Conservation (phyloP, 192 early-diverging fungal species). For the Coemansia biformis region DNA sequence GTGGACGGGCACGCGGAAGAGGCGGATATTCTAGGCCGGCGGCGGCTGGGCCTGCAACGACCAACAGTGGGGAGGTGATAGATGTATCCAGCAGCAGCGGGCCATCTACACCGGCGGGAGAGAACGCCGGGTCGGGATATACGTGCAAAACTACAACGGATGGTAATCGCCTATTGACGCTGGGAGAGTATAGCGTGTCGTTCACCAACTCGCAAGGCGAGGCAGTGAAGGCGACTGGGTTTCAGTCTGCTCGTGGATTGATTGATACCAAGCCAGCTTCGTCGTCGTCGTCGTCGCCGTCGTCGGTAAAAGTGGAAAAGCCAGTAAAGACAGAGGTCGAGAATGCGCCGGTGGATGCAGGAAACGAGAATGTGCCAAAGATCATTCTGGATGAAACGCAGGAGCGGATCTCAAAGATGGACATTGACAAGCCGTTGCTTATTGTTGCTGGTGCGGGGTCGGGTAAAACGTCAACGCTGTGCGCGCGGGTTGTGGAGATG, state of each 20-base stretch:
- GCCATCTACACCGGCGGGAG: too few relatives aligned
- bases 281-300: too few relatives aligned
- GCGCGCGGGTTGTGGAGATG: conserved; percentile 44
- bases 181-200: conserved; percentile 36
- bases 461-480: conserved; percentile 46
- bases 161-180: conserved; percentile 11
- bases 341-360: neutral
- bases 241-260: too few relatives aligned
- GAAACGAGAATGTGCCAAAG: neutral
- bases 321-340: neutral
- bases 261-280: too few relatives aligned
- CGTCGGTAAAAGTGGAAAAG: too few relatives aligned
- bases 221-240: neutral
- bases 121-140: too few relatives aligned
- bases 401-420: conserved; percentile 30
- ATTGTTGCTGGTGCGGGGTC: conserved; percentile 47
- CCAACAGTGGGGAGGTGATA: too few relatives aligned
- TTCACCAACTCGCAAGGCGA: conserved; percentile 15
- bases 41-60: too few relatives aligned
- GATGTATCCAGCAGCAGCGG: too few relatives aligned
- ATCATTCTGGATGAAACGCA: conserved; percentile 28
- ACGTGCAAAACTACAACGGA: neutral
- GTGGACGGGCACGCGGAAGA: too few relatives aligned
- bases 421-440: conserved; percentile 34
- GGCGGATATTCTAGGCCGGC: too few relatives aligned